phyloP scores from a whole-genome alignment of 2,329 filamentous ascomycete species.

The Sclerotinia nivalis region DNA sequence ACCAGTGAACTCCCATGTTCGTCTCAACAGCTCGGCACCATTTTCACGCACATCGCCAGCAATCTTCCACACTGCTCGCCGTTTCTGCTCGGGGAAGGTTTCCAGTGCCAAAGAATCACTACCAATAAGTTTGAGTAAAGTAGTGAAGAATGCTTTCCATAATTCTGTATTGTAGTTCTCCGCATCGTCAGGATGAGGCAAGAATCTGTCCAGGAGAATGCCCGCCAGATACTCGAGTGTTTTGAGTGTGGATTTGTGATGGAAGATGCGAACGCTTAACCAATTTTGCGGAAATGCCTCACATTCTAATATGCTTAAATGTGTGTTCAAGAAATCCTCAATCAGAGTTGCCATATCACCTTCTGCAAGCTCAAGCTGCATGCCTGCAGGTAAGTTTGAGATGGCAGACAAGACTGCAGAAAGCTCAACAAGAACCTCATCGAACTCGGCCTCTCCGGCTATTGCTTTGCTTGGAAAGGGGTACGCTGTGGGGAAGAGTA shows the following conservation, averaged over 20 bases:
- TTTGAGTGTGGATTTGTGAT: conserved; percentile 86
- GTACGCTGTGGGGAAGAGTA: conserved; percentile 87
- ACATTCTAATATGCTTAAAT: conserved; percentile 85
- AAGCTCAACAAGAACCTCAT: conserved; percentile 86
- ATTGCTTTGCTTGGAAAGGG: conserved; percentile 79
- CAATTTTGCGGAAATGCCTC: conserved; percentile 87
- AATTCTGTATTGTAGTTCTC: conserved; percentile 79
- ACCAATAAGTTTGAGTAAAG: conserved; percentile 83
- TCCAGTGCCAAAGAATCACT: conserved; percentile 88
- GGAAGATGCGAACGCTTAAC: conserved; percentile 91
- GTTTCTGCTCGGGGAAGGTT: conserved; percentile 95
- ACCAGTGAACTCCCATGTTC: conserved; percentile 92
- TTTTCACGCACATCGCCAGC: conserved; percentile 92
- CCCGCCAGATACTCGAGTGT: conserved; percentile 79
- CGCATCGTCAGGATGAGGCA: conserved; percentile 89
- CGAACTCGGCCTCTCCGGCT: conserved; percentile 61
- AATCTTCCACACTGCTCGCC: conserved; percentile 97
- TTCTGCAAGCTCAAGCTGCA: conserved; percentile 73
- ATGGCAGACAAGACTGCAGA: conserved; percentile 83
- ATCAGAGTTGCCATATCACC: conserved; percentile 74
- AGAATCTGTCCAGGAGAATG: conserved; percentile 77
- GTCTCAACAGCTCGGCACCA: conserved; percentile 80
- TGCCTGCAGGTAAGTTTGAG: conserved; percentile 70
- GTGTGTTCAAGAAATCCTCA: conserved; percentile 76
- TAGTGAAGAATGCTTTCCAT: conserved; percentile 92